phyloP scores from a whole-genome alignment of 2,329 filamentous ascomycete species.

The Cladophialophora carrionii region DNA sequence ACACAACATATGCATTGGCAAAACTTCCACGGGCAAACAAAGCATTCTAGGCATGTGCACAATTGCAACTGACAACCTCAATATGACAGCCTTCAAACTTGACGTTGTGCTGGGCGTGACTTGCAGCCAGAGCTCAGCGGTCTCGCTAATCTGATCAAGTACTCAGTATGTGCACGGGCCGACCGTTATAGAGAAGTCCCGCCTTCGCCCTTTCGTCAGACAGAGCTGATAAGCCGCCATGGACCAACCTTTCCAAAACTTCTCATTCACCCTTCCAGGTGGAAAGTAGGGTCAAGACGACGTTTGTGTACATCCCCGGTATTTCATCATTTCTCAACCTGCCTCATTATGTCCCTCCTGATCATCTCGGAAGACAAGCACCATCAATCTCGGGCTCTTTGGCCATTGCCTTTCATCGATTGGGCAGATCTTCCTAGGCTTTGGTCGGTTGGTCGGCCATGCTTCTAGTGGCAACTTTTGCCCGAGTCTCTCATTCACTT shows the following conservation, averaged over 20 bases:
- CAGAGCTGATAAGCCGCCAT: too few relatives aligned
- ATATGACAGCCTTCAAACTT: constrained; percentile 31
- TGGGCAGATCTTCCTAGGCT: not conserved
- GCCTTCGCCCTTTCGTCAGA: not conserved
- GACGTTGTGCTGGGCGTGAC: constrained; percentile 18
- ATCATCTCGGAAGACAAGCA: not conserved
- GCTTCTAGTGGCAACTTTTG: not conserved
- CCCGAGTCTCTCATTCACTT: not conserved
- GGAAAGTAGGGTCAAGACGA: not conserved
- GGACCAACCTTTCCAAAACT: not conserved
- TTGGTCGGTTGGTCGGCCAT: not conserved
- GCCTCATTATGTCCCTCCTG: not conserved
- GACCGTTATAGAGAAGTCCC: not conserved
- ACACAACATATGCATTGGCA: constrained; percentile 8
- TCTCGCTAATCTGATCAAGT: not conserved
- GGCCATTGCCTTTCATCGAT: not conserved
- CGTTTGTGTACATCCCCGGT: not conserved
- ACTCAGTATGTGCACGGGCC: not conserved
- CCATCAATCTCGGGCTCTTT: not conserved
- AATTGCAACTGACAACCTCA: constrained; percentile 9
- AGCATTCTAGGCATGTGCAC: constrained; percentile 6
- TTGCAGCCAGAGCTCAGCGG: not conserved
- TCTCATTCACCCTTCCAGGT: not conserved
- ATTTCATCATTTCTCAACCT: not conserved
- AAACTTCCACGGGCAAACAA: not conserved